Evolutionary conservation across 768 basidiomycete genomes (phyloP), one percentile per base, ranked within the genome.

Genomic region (Erythrobasidium yunnanense): DNA sequence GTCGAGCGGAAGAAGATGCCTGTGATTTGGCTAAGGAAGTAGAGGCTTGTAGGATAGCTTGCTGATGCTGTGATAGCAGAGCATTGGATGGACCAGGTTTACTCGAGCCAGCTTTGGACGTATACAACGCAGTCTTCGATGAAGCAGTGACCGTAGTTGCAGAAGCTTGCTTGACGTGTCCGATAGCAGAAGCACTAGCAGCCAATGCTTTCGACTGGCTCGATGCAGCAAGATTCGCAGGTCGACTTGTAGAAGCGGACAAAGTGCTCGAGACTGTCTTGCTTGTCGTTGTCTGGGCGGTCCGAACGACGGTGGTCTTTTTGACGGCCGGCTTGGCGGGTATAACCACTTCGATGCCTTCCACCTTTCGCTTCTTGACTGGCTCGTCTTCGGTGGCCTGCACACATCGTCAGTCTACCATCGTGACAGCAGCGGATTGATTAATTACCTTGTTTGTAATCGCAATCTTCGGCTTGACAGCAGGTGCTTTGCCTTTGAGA

Each of bases 331-430:
- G 4, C 32, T 63, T 63, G 22, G 22, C n/a, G 7, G n/a, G n/a
- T n/a, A 51, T 22, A 6, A 63, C 47, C 8, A 63, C 60, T 15
- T 50, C 60, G 2, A 50, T 49, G 5, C 18, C 46, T 11, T 63
- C 60, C 27, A 63, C 33, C 60, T 63, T 63, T 6, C 60, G 60
- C 38, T 63, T 63, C 47, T 63, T 63, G 8, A 49, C 23, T 29
- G 46, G 27, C 3, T 63, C 60, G 18, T 63, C 60, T n/a, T 2
- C 60, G 5, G 29, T 20, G 32, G 46, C 20, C 32, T 23, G 53
- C n/a, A 13, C 2, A 46, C 5, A 58, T 18, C 3, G 29, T 58
- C 35, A 49, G 18, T n/a, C 47, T 22, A 27, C 18, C 13, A n/a
- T n/a, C n/a, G n/a, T n/a, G n/a, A n/a, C n/a, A n/a, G n/a, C n/a